Percentiles rank a stretch among this genome's conserved stretches.
These are phyloP conservation scores for Lepidopterella palustris DNA, from an alignment of 495 filamentous ascomycete species.

Conservation along the genomic window DNA sequence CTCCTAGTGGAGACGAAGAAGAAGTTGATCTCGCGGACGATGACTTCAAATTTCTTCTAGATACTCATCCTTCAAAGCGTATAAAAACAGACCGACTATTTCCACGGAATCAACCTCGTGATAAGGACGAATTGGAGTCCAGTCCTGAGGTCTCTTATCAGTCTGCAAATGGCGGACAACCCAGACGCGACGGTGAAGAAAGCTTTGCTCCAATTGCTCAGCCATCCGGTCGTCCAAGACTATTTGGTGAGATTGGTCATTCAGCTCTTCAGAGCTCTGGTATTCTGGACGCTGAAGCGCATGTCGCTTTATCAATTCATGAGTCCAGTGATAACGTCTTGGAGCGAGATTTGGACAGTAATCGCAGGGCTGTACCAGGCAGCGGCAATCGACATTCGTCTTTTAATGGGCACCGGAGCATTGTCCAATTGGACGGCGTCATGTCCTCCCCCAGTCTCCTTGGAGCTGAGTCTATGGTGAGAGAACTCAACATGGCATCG, in stretches of 20 bases:
- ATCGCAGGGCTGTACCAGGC: neutral
- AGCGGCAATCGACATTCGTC: neutral
- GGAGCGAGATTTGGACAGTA: neutral
- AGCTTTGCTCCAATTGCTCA: conserved; percentile 15
- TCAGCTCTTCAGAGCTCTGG: conserved; percentile 64
- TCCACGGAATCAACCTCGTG: conserved; percentile 29
- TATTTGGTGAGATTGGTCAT: conserved; percentile 76
- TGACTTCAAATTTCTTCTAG: conserved; percentile 24
- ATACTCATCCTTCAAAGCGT: conserved; percentile 32
- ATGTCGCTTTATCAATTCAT: conserved; percentile 24
- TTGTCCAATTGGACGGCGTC: conserved; percentile 6
- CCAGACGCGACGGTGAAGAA: conserved; percentile 23
- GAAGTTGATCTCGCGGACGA: conserved; percentile 31
- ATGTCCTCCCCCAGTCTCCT: conserved; percentile 48
- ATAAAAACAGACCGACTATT: conserved; percentile 28
- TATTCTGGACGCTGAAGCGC: conserved; percentile 37
- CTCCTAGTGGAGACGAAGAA: conserved; percentile 34
- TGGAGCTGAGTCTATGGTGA: conserved; percentile 61
- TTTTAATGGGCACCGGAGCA: neutral
- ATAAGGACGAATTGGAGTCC: conserved; percentile 27
- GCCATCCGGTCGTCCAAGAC: conserved; percentile 34
- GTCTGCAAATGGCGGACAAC: conserved; percentile 8
- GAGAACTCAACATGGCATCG: conserved; percentile 62
- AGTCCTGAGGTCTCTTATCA: conserved; percentile 31
- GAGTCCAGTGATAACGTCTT: neutral